These are phyloP conservation scores for Zygoascus bituminiphila DNA, from an alignment of 805 yeast genomes.

Conservation along the genomic window DNA sequence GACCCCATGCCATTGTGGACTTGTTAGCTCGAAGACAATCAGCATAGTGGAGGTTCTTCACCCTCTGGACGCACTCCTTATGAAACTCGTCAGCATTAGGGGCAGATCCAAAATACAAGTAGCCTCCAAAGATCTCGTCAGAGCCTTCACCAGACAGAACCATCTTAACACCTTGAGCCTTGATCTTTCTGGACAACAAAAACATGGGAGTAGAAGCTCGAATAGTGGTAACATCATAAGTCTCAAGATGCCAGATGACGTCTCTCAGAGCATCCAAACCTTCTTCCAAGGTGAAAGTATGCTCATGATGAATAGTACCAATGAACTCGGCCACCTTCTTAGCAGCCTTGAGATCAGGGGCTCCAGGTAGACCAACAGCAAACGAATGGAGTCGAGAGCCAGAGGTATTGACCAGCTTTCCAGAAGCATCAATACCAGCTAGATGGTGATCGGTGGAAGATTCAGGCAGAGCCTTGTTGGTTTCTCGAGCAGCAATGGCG, in stretches of 20 bases:
- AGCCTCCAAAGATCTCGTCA: constrained; percentile 98
- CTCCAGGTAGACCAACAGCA: constrained; percentile 94
- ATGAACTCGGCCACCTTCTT: constrained; percentile 92
- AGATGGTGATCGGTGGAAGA: constrained; percentile 56
- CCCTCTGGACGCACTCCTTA: constrained; percentile 89
- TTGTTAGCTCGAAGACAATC: constrained; percentile 99
- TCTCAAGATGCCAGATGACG: constrained; percentile 92
- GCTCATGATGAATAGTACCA: constrained; percentile 96
- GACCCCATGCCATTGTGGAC: constrained; percentile 99
- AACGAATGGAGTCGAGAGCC: constrained; percentile 81
- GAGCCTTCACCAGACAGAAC: constrained; percentile 98
- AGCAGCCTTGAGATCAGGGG: constrained; percentile 96
- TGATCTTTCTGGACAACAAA: constrained; percentile 88
- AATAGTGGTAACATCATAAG: constrained; percentile 96
- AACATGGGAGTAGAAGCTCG: constrained; percentile 99
- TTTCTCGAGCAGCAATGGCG: constrained; percentile 93
- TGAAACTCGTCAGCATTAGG: constrained; percentile 93
- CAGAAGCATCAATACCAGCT: constrained; percentile 88
- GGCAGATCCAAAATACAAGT: constrained; percentile 93
- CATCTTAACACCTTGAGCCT: constrained; percentile 99
- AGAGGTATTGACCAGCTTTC: constrained; percentile 59
- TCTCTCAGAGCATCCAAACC: constrained; percentile 94
- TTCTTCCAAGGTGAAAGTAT: constrained; percentile 92
- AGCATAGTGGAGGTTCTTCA: constrained; percentile 92
- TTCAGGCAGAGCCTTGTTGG: constrained; percentile 66